Conservation (phyloP, 345 rosid species). For the Citrus unshiu region DNA sequence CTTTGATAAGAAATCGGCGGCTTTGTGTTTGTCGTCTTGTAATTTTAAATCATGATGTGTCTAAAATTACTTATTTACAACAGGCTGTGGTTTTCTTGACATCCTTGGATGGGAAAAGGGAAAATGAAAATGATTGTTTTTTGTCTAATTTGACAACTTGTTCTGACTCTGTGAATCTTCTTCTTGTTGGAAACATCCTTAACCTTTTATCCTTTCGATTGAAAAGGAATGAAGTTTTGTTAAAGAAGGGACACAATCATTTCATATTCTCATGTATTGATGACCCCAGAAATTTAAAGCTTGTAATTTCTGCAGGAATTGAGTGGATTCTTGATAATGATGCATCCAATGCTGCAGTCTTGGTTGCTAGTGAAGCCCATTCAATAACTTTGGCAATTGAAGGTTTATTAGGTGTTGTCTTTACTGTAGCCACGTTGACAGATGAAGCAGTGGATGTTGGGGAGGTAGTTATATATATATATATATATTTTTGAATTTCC, state of each 20-base stretch:
- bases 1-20: not conserved
- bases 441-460: constrained; percentile 93
- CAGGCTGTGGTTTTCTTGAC: not conserved
- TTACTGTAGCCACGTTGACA: constrained; percentile 91
- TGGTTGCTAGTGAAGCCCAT: constrained; percentile 99
- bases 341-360: constrained; percentile 91
- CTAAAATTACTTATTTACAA: not conserved
- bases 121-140: not conserved
- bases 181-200: not conserved
- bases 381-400: constrained; percentile 92
- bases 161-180: not conserved
- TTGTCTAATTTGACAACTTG: not conserved
- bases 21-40: not conserved
- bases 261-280: constrained; percentile 2
- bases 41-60: not conserved
- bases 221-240: not conserved
- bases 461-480: constrained; percentile 51
- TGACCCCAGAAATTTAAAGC: constrained; percentile 9
- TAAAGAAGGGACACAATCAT: not conserved
- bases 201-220: not conserved
- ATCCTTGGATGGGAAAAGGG: not conserved
- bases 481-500: not conserved
- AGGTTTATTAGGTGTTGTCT: constrained; percentile 88
- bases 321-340: constrained; percentile 99
- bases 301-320: constrained; percentile 52